Base-by-base conservation (phyloP, 2,329 filamentous ascomycete species). In the Aspergillus fumigatiaffinis region DNA sequence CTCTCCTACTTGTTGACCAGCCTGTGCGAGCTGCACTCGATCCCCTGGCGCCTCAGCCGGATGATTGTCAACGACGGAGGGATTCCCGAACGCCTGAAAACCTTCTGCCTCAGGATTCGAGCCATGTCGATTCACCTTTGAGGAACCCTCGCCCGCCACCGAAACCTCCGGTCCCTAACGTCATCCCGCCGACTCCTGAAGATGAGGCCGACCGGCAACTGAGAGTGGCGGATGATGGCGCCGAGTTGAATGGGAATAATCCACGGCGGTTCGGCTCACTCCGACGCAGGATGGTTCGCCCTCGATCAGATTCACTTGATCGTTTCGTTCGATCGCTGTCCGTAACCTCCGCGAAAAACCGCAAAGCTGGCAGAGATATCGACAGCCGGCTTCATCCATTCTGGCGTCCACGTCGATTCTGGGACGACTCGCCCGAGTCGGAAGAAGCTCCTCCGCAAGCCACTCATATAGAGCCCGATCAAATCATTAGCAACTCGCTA, bases 341-440 rank as follows among this genome's bases (percentile, higher is more conserved):
- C 9, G 62, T 75, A 49, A 72, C 69, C 20, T 73, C 75, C 21
- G 73, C 76, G 9, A 74, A 69, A 58, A 78, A 79, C 55, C 70
- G 72, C 55, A 77, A 74, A 63, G 70, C 75, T 2, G 76, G 73
- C 38, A 72, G 76, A 52, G 72, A 77, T 23, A 71, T 77, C 50
- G 78, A 84, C 54, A 76, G 76, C 47, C 78, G 77, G 44, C 69
- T 85, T 5, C 80, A 86, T 61, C 84, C 85, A 1, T 84, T 87
- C 66, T 87, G 85, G 85, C 79, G 81, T 23, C 85, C 85, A 1
- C 80, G 81, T 41, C 80, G 80, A n/a, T 86, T 87, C 70, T 87
- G 84, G 84, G 83, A 86, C 42, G 82, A 82, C 42, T 71, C 83
- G 26, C 72, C 77, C 17, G 74, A 74, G 50, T 71, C 73, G 10